Evolutionary conservation across 2,329 filamentous ascomycete genomes (phyloP).

Genomic region (Coniochaeta sp.): DNA sequence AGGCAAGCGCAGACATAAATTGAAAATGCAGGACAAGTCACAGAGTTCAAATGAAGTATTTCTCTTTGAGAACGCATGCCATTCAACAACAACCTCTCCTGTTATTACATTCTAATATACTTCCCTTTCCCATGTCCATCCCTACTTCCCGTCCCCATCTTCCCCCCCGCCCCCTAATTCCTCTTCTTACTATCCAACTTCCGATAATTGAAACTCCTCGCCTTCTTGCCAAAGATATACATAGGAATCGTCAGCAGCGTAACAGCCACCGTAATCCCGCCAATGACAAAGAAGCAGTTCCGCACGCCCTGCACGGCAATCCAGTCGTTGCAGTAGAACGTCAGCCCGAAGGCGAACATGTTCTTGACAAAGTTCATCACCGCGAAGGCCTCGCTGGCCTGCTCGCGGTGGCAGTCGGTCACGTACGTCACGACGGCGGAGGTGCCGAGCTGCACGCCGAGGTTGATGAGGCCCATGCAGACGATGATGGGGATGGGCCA

Average conservation of each 20-base stretch:
- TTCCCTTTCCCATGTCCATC: no score
- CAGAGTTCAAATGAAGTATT: no score
- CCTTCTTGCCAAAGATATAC: slow-evolving; percentile 17
- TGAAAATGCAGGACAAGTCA: no score
- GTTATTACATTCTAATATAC: no score
- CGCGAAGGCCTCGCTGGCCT: slow-evolving; percentile 29
- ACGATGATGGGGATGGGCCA: slow-evolving; percentile 24
- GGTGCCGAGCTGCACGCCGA: slow-evolving; percentile 28
- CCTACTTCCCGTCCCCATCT: no score
- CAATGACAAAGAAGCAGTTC: slow-evolving; percentile 28
- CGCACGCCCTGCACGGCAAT: slow-evolving; percentile 27
- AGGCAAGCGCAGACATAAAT: no score
- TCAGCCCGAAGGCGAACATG: slow-evolving; percentile 28
- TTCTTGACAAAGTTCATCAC: slow-evolving; percentile 33
- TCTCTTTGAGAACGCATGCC: no score
- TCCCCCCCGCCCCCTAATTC: neutral
- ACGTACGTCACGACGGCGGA: slow-evolving; percentile 29
- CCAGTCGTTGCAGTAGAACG: slow-evolving; percentile 32
- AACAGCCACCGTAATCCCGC: slow-evolving; percentile 25
- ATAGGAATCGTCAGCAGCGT: slow-evolving; percentile 25
- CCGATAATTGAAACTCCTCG: slow-evolving; percentile 9
- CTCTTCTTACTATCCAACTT: slow-evolving; percentile 1
- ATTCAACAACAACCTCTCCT: no score
- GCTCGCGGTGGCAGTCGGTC: slow-evolving; percentile 28
- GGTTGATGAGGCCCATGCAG: slow-evolving; percentile 23